A percentile compares a stretch with the other conserved stretches of the same genome.
Conservation (phyloP, 306 rosid species). For the Citrullus mucosospermus region DNA sequence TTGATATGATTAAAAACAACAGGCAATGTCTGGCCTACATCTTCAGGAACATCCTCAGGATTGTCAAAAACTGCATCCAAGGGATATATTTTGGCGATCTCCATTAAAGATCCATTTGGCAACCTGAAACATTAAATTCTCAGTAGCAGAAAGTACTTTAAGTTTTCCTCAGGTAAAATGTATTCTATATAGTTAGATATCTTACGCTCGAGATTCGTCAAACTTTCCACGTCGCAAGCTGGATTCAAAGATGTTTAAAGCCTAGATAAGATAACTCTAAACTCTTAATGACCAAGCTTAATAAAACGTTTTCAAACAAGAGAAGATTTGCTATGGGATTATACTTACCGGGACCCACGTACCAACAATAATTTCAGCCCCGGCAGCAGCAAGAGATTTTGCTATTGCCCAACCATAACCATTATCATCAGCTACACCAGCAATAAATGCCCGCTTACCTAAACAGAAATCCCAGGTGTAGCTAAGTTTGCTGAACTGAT, state of each 20-base stretch:
- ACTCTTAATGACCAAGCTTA: constrained; percentile 4
- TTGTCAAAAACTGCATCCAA: constrained; percentile 85
- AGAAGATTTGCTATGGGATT: background rate
- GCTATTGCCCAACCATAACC: constrained; percentile 99
- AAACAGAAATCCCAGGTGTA: background rate
- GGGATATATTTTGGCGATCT: constrained; percentile 82
- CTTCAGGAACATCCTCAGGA: constrained; percentile 89
- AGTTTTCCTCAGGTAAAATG: background rate
- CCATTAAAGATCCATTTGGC: constrained; percentile 87
- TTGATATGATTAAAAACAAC: background rate
- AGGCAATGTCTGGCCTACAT: constrained; percentile 31
- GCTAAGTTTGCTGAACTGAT: background rate
- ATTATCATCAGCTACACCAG: constrained; percentile 94
- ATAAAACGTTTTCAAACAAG: too few species aligned
- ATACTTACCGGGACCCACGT: constrained; percentile 97
- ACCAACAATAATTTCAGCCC: constrained; percentile 93
- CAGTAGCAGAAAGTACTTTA: background rate
- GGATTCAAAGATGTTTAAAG: constrained; percentile 88
- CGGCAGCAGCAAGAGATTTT: constrained; percentile 94
- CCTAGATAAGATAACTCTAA: constrained; percentile 29
- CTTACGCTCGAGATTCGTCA: constrained; percentile 71
- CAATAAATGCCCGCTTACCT: constrained; percentile 93
- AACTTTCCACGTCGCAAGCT: constrained; percentile 90
- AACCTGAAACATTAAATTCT: constrained; percentile 38
- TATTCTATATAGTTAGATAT: background rate